These are phyloP conservation scores for Earliella scabrosa DNA, from an alignment of 1,284 basidiomycete genomes.

Conservation along the genomic window DNA sequence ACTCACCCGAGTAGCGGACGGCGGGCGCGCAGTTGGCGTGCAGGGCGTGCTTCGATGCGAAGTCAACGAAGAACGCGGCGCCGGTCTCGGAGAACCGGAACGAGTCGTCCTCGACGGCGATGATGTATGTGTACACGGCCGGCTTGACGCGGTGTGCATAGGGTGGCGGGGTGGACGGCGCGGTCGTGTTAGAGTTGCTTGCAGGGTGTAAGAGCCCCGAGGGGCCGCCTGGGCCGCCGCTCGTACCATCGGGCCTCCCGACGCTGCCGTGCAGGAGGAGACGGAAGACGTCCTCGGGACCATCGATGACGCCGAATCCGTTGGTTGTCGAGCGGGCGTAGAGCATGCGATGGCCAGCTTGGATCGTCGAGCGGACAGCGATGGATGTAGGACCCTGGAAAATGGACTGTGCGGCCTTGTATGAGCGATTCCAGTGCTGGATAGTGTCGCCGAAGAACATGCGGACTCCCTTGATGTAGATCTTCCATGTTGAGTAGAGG, in stretches of 20 bases:
- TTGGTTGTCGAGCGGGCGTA: conserved; percentile 71
- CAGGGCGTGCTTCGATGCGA: conserved; percentile 69
- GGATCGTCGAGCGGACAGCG: conserved; percentile 67
- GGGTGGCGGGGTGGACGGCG: conserved; percentile 20
- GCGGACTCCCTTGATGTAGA: conserved; percentile 65
- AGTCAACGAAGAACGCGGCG: conserved; percentile 80
- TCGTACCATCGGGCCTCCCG: conserved; percentile 17
- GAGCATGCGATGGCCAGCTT: conserved; percentile 72
- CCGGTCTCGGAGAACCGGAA: conserved; percentile 81
- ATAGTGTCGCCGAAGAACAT: conserved; percentile 61
- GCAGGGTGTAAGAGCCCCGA: neutral
- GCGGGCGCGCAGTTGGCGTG: conserved; percentile 45
- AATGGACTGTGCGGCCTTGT: conserved; percentile 72
- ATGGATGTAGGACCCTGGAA: conserved; percentile 65
- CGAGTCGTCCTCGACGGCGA: conserved; percentile 69
- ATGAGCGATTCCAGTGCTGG: conserved; percentile 68
- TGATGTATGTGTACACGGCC: conserved; percentile 79
- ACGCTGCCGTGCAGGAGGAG: conserved; percentile 52
- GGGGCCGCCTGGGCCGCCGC: neutral
- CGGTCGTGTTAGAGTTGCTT: neutral
- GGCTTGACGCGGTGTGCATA: conserved; percentile 68
- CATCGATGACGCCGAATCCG: conserved; percentile 60
- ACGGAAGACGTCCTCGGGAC: conserved; percentile 47
- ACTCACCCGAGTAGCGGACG: conserved; percentile 77
- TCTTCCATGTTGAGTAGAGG: conserved; percentile 82